Conservation (phyloP, 2,329 filamentous ascomycete species). For the Aphanoascus verrucosus region DNA sequence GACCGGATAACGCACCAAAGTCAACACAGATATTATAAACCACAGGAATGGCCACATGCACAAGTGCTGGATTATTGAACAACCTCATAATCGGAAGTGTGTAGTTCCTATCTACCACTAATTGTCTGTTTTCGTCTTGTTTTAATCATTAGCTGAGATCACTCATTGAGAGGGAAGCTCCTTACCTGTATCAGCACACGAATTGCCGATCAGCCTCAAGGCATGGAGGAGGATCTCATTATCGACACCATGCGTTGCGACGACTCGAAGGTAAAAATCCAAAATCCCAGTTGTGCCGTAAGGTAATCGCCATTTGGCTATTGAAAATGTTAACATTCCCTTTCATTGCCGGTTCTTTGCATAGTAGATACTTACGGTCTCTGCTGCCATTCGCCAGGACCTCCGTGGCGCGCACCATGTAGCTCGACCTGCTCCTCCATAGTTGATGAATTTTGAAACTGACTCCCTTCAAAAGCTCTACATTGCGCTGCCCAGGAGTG, state of each 20-base stretch:
- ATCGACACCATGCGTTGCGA: slow-evolving; percentile 24
- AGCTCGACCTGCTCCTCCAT: slow-evolving; percentile 29
- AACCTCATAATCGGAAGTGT: slow-evolving; percentile 30
- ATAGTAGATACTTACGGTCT: slow-evolving; percentile 27
- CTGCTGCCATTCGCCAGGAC: slow-evolving; percentile 35
- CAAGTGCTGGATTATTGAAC: slow-evolving; percentile 27
- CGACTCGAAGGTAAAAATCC: slow-evolving; percentile 33
- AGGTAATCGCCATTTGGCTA: slow-evolving; percentile 32
- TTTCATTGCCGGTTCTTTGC: background rate
- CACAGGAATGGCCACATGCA: slow-evolving; percentile 34
- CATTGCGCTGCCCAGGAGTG: slow-evolving; percentile 18
- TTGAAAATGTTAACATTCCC: background rate
- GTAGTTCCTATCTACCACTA: slow-evolving; percentile 32
- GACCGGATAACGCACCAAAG: slow-evolving; percentile 26
- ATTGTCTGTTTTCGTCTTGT: slow-evolving; percentile 33
- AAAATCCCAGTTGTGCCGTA: slow-evolving; percentile 34
- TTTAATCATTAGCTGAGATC: slow-evolving; percentile 14
- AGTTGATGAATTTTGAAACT: slow-evolving; percentile 26
- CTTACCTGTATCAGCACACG: slow-evolving; percentile 36
- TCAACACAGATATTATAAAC: slow-evolving; percentile 39
- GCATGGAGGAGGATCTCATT: slow-evolving; percentile 30
- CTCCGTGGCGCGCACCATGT: slow-evolving; percentile 29
- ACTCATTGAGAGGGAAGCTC: background rate
- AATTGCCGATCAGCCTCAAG: slow-evolving; percentile 36
- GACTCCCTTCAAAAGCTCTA: slow-evolving; percentile 22